Evolutionary conservation across 441 rosid species (phyloP).

Genomic region (Gossypium schwendimanii): DNA sequence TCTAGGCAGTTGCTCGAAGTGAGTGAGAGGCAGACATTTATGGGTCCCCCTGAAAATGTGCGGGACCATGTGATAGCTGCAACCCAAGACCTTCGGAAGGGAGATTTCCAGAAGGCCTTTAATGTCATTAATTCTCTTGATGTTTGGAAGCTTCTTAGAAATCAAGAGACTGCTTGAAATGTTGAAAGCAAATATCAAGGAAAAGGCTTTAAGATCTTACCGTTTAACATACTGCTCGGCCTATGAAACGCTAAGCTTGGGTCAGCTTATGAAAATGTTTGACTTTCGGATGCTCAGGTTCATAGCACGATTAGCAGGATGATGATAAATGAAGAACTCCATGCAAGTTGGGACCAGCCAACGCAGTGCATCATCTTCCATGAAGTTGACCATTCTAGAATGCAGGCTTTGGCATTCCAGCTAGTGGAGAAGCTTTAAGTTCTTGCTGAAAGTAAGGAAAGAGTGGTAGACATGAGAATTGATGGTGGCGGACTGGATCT

Average conservation of each 20-base stretch:
- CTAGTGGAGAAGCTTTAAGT: conserved; percentile 51
- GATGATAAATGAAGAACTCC: conserved; percentile 64
- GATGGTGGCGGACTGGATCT: conserved; percentile 64
- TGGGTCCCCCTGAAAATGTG: conserved; percentile 5
- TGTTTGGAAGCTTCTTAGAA: conserved; percentile 52
- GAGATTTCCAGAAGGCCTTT: conserved; percentile 27
- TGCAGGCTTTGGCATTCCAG: conserved; percentile 70
- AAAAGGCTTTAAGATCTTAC: conserved; percentile 56
- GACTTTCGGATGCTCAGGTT: conserved; percentile 37
- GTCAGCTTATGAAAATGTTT: conserved; percentile 47
- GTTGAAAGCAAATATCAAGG: conserved; percentile 54
- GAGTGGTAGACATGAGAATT: conserved; percentile 55
- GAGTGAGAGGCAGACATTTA: conserved; percentile 58
- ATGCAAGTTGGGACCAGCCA: conserved; percentile 86
- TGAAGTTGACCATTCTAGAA: conserved; percentile 49
- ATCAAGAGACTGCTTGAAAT: conserved; percentile 38
- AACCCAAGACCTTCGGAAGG: no score
- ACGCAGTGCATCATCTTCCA: conserved; percentile 60
- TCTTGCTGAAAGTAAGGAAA: conserved; percentile 53
- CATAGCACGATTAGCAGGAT: conserved; percentile 45
- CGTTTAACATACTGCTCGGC: conserved; percentile 42
- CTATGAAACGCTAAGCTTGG: conserved; percentile 45
- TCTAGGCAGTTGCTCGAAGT: conserved; percentile 52
- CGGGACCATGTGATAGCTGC: no score
- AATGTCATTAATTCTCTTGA: conserved; percentile 46